Evolutionary conservation across 225 moss, liverwort and hornwort genomes (phyloP).

Genomic region (Pseudisothecium myosuroides): DNA sequence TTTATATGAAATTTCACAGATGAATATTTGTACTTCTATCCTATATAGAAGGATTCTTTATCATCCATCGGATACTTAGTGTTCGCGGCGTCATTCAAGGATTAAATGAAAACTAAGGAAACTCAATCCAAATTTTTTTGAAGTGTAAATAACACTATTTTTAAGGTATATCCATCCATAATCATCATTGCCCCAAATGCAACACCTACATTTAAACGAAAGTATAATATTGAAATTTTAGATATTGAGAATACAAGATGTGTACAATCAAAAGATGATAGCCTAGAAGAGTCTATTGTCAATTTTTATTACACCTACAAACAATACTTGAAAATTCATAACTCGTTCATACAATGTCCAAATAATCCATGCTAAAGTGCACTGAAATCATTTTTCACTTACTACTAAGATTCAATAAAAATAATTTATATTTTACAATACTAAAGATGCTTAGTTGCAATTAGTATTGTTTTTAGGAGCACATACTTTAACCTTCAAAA

Average conservation of each 20-base stretch:
- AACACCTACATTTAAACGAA: neutral
- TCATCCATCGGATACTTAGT: neutral
- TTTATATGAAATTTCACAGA: neutral
- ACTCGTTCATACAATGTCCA: neutral
- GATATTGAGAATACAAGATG: too few species aligned
- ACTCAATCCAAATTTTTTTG: too few species aligned
- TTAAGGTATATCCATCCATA: neutral
- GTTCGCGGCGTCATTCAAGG: accelerated
- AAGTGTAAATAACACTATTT: too few species aligned
- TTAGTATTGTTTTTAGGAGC: neutral
- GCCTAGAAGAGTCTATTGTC: neutral
- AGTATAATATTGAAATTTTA: accelerated
- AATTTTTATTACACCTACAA: neutral
- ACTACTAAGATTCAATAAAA: neutral
- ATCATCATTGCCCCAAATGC: too few species aligned
- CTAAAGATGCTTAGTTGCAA: neutral
- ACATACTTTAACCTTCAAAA: neutral
- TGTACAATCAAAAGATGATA: neutral
- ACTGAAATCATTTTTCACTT: neutral
- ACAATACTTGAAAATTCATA: neutral
- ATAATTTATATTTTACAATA: neutral
- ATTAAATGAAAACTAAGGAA: too few species aligned
- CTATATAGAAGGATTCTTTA: neutral
- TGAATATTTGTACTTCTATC: accelerated
- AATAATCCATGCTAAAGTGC: neutral